Evolutionary conservation across 805 yeast genomes (phyloP), one percentile per base, ranked within the genome.

Genomic region (Nadsonia fulvescens): DNA sequence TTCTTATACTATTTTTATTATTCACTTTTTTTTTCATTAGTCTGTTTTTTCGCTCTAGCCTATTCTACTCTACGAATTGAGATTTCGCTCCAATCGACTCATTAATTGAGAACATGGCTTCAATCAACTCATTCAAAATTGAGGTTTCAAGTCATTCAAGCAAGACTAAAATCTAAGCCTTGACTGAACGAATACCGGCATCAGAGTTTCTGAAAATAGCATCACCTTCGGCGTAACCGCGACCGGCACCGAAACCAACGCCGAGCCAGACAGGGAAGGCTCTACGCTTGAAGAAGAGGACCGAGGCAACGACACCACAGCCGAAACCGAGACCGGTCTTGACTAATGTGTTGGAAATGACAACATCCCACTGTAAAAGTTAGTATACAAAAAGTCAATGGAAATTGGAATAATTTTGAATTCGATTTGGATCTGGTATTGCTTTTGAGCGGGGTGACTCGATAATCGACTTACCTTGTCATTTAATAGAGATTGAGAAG

Each of bases 261-360:
- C 98, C 98, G 35, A 86, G 55, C 93, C 95, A 83, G 22, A 86
- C 96, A 29, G 98, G 98, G 70, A 82, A 89, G 6, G 93, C 65
- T 55, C 96, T 72, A 63, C 96, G 78, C 53, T 66, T 79, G 63
- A 89, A 89, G 31, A 89, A 56, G 33, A 89, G 54, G 22, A 83
- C 91, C 6, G 94, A 79, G 23, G 91, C 77, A 32, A 86, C 65
- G 17, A 89, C 93, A 55, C 99, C 99, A 23, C 74, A 89, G 37
- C 96, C 96, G 40, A 89, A 73, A 26, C 99, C 99, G 37, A 89
- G 64, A 11, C 94, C 93, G 42, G 94, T 76, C 55, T 89, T 89
- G 40, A 89, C 93, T 37, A 89, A 60, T 35, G 91, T 70, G 58
- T 89, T 89, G 32, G 98, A 82, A 46, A 89, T 62, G 28, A 83